Conservation (phyloP, 2,329 filamentous ascomycete species). For the Aspergillus alliaceus region DNA sequence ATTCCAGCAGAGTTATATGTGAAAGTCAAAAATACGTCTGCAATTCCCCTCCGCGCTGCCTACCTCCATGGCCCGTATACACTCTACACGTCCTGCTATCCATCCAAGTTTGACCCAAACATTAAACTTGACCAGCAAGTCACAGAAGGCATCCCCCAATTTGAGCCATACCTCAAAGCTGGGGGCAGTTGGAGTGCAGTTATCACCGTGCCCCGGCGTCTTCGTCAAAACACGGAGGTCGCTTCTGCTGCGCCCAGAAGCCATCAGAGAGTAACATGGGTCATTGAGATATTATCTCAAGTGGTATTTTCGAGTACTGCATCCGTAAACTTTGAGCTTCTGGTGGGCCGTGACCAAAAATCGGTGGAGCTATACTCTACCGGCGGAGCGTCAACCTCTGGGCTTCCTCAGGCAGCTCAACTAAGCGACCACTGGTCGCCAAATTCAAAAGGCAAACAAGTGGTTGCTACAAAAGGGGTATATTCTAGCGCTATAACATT, state of each 20-base stretch:
- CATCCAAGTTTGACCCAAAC: conserved; percentile 80
- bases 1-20: conserved; percentile 78
- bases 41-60: conserved; percentile 85
- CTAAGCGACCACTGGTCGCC: conserved; percentile 75
- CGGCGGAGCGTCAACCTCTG: conserved; percentile 52
- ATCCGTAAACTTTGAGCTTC: conserved; percentile 81
- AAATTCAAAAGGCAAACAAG: conserved; percentile 53
- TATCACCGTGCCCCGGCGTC: conserved; percentile 75
- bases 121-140: conserved; percentile 69
- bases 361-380: conserved; percentile 69
- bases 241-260: conserved; percentile 28
- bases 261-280: conserved; percentile 70
- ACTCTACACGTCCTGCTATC: conserved; percentile 82
- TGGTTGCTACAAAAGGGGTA: conserved; percentile 68
- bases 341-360: conserved; percentile 82
- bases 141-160: conserved; percentile 78
- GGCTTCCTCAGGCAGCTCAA: conserved; percentile 62
- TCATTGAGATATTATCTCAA: conserved; percentile 88
- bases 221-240: conserved; percentile 58
- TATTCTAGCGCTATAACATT: conserved; percentile 79
- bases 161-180: conserved; percentile 94
- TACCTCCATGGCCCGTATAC: conserved; percentile 97
- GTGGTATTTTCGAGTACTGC: conserved; percentile 91
- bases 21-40: conserved; percentile 87
- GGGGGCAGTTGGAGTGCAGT: conserved; percentile 82